Conservation (phyloP, 164 flowering plant species). For the Protea cynaroides region DNA sequence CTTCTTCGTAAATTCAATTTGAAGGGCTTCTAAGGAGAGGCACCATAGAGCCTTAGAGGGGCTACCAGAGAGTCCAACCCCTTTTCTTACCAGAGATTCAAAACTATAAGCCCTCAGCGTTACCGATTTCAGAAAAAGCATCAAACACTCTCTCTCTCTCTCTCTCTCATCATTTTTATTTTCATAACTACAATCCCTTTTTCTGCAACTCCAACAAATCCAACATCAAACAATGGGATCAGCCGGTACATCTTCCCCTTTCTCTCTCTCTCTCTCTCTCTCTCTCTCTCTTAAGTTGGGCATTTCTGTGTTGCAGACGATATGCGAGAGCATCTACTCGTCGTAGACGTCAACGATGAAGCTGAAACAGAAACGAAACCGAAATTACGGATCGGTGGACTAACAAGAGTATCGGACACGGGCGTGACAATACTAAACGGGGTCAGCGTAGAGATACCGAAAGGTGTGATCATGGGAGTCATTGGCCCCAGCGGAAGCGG, state of each 20-base stretch:
- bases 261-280: neutral
- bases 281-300: neutral
- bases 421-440: slow-evolving; percentile 16
- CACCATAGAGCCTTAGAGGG: too few species aligned
- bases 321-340: slow-evolving; percentile 6
- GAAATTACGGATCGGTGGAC: slow-evolving; percentile 19
- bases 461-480: slow-evolving; percentile 22
- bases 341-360: slow-evolving; percentile 7
- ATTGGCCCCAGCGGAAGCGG: slow-evolving; percentile 39
- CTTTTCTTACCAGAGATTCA: too few species aligned
- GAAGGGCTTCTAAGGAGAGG: too few species aligned
- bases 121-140: too few species aligned
- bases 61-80: too few species aligned
- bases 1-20: too few species aligned
- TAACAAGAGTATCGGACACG: slow-evolving; percentile 9
- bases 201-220: neutral
- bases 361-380: neutral
- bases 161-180: neutral
- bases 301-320: slow-evolving; percentile 1
- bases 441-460: slow-evolving; percentile 19
- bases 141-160: neutral
- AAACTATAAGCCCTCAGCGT: too few species aligned
- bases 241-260: neutral
- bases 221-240: slow-evolving; percentile 3
- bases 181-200: neutral